Conservation (phyloP, 225 moss, liverwort and hornwort genomes). For the Pleurozium schreberi region DNA sequence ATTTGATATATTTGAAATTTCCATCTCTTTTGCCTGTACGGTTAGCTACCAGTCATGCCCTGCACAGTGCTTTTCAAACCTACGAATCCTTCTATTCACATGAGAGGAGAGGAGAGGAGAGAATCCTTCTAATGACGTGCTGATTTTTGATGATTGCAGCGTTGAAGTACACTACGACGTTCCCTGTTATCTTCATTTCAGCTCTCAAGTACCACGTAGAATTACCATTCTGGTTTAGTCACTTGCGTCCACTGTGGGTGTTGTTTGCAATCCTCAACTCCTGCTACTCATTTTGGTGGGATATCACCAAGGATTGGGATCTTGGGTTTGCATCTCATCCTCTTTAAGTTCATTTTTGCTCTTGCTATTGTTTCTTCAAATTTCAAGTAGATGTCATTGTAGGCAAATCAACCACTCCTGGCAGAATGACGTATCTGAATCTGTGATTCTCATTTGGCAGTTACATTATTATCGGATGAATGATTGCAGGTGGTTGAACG, state of each 20-base stretch:
- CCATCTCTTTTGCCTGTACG: not conserved
- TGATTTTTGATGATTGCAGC: constrained; percentile 47
- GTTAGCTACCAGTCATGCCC: not conserved
- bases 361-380: not conserved
- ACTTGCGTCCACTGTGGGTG: constrained; percentile 79
- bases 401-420: not conserved
- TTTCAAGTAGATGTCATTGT: not conserved
- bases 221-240: constrained; percentile 49
- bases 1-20: not conserved
- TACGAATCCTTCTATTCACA: not conserved
- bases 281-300: constrained; percentile 93
- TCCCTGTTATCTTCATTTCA: constrained; percentile 91
- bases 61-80: not conserved
- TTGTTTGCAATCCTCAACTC: constrained; percentile 78
- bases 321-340: constrained; percentile 48
- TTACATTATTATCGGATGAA: not conserved
- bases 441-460: not conserved
- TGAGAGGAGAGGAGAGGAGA: not conserved
- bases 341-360: not conserved
- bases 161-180: constrained; percentile 85
- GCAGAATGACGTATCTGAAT: not conserved
- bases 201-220: constrained; percentile 80
- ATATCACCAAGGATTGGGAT: constrained; percentile 93
- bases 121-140: not conserved
- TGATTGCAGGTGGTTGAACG: constrained; percentile 51